Evolutionary conservation across 148 eudicot species (phyloP), one percentile per base, ranked within the genome.

Genomic region (Silene conica): DNA sequence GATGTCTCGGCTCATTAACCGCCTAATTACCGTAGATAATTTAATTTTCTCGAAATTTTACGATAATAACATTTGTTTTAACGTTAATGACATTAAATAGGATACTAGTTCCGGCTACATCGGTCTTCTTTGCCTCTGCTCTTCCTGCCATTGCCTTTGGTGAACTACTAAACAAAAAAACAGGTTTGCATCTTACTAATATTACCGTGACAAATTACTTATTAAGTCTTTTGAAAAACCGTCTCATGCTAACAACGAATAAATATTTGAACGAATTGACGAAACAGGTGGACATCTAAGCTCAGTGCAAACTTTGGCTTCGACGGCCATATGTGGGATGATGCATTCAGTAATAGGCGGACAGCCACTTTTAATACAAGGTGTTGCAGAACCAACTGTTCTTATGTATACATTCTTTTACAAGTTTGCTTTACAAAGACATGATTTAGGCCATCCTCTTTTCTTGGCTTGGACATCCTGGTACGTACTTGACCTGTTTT

Each of bases 111-210:
- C 88, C 88, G 9, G 82, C 85, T 4, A 72, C 84, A 4, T 84
- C 77, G 43, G 81, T 88, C 38, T 88, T 88, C 78, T 88, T 88
- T 73, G 89, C 92, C 43, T 86, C 89, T 3, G 86, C 84, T 21
- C 84, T 88, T 66, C 92, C 89, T 19, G 88, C 86, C 5, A 84
- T 88, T 57, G 89, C 88, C 26, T 88, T 88, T 43, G 89, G 89
- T 1, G 87, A 88, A 81, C 85, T 82, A 41, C 56, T 88, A 69
- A 86, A 77, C 74, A 74, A 81, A 50, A 84, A 84, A 77, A 83
- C 89, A 67, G 92, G 89, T 85, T 23, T n/a, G n/a, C n/a, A n/a
- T n/a, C n/a, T n/a, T n/a, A n/a, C n/a, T n/a, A n/a, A n/a, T n/a
- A n/a, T n/a, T n/a, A n/a, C n/a, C n/a, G n/a, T n/a, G n/a, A n/a